Conservation (phyloP, 2,329 filamentous ascomycete genomes). For the Colletotrichum camelliae region DNA sequence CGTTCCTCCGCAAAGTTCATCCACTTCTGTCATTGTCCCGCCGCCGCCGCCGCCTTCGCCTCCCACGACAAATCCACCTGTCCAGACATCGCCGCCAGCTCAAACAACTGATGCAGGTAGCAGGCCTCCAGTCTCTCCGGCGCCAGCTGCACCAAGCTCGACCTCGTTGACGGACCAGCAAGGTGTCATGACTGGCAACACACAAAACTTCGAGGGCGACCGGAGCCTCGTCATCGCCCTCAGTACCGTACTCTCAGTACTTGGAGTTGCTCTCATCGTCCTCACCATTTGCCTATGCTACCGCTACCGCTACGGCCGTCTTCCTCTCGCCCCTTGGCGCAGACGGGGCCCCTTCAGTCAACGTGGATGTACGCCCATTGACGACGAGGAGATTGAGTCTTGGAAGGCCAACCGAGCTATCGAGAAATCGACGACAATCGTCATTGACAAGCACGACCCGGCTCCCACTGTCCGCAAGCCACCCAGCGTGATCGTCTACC, state of each 20-base stretch:
- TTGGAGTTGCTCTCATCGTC: conserved; percentile 43
- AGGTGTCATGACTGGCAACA: conserved; percentile 6
- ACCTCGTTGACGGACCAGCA: conserved; percentile 2
- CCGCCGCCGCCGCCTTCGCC: background rate
- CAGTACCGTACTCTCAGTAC: conserved; percentile 53
- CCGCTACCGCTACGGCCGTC: conserved; percentile 37
- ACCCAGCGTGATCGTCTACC: conserved; percentile 61
- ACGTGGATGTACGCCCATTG: conserved; percentile 62
- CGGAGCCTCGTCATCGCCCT: conserved; percentile 56
- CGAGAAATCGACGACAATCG: conserved; percentile 34
- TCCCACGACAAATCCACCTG: background rate
- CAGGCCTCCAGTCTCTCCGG: background rate
- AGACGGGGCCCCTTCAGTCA: conserved; percentile 53
- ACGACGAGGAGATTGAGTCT: conserved; percentile 69
- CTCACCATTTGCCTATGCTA: conserved; percentile 42
- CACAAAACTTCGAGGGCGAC: conserved; percentile 29
- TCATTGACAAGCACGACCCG: conserved; percentile 37
- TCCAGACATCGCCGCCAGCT: background rate
- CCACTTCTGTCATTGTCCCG: background rate
- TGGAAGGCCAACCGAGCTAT: conserved; percentile 52
- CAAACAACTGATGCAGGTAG: conserved; percentile 15
- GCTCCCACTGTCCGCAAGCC: conserved; percentile 46
- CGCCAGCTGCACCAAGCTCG: conserved; percentile 11
- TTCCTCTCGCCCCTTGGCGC: conserved; percentile 42
- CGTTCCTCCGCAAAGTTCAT: background rate